Base-by-base conservation (phyloP, 441 rosid genomes). In the Euphorbia corollata region DNA sequence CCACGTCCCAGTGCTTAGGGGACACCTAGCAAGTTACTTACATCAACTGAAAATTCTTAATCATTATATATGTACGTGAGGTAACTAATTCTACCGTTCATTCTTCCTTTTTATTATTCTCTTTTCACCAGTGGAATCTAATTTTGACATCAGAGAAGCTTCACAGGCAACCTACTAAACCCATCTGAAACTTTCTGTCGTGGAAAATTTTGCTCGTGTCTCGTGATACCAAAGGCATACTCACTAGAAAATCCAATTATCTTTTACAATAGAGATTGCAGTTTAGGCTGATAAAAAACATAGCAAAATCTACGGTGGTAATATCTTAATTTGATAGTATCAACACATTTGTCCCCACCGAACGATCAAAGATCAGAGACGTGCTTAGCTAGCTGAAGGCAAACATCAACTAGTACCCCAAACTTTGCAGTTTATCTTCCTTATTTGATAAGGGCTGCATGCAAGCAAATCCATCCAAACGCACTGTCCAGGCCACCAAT, bases 401-500 rank as follows among this genome's bases (percentile, higher is more conserved):
- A 39, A 61, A 39, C 16, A 60, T 62, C 36, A 12, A 43, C 18
- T 41, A n/a, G 43, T 43, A 62, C 3, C 22, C 63, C 24, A 36
- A 60, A 59, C 47, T 23, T 22, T 43, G 50, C 6, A 43, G 32
- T 62, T 39, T 39, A 22, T 41, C 51, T 19, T 41, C 65, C 32
- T 4, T 41, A 61, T 4, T 19, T 13, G 36, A 45, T 19, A 58
- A 58, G 23, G 32, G 15, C 11, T 39, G 20, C 55, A 43, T 15
- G 4, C 56, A 23, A 24, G 67, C 0, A 13, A 47, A 63, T 39
- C 53, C 56, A 63, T 63, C 67, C 56, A 63, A 63, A 47, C 24
- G 56, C 67, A 63, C 56, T 10, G 39, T 34, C 56, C 36, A 38
- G 45, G 67, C 38, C 36, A 45, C 39, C 55, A 63, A 15, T 23